Base-by-base conservation (phyloP, 164 flowering plant species). In the Macadamia integrifolia region DNA sequence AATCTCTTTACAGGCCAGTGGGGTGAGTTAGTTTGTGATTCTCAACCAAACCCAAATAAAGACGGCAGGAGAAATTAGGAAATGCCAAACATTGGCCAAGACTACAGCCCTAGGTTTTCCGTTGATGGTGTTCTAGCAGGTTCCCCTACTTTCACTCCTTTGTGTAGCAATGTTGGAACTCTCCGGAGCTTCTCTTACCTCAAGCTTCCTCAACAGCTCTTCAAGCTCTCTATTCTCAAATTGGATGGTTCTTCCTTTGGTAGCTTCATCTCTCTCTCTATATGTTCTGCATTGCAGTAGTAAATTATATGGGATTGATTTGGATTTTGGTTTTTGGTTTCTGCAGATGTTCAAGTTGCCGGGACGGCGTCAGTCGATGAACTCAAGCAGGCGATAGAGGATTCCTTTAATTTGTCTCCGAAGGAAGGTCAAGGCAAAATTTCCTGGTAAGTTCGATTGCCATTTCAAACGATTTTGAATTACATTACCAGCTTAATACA, bases 161-260 rank as follows among this genome's bases (percentile, higher is more conserved):
- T 66, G 32, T 15, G 13, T 30, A 6, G n/a, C 42, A 49, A 67
- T 31, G 70, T 50, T 62, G 66, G 75, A n/a, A 65, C 75, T 64
- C 71, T 81, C 59, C 72, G 74, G 65, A 77, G 81, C 28, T 59
- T 72, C 44, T 77, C 78, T 6, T 94, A 88, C 55, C 43, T 61
- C 32, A 80, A 73, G 80, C 85, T 94, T 10, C 88, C 87, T 50
- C 78, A 73, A 53, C 71, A 79, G 60, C 84, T 86, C 55, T 69
- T 90, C 71, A 84, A 70, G 69, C 96, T 91, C 75, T 69, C 88
- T 60, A 75, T 93, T 53, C 77, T 78, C 81, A 93, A 90, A 80
- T 81, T 93, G 77, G 97, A 93, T 60, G 93, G 91, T 53, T 85
- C 96, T 63, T 75, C 74, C 49, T 93, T 93, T 56, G 88, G 98